Evolutionary conservation across 352 stramenopile genomes (phyloP).

Genomic region (Pythium dissotocum): DNA sequence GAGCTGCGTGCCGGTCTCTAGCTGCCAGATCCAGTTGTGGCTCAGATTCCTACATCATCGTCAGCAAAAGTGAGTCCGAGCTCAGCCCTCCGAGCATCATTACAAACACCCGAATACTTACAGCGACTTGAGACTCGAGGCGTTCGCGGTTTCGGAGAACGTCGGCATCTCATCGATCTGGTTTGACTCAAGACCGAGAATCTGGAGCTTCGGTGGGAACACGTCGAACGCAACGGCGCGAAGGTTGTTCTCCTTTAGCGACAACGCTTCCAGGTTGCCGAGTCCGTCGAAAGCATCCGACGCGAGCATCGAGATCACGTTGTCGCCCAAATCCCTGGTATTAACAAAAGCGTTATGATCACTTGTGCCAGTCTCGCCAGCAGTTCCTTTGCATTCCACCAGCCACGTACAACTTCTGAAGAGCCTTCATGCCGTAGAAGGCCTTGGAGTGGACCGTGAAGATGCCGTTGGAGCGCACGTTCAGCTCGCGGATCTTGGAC

Average conservation of each 20-base stretch:
- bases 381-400: too few relatives aligned
- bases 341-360: neutral
- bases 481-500: constrained; percentile 47
- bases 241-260: constrained; percentile 50
- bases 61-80: too few relatives aligned
- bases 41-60: constrained; percentile 50
- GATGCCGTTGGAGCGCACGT: constrained; percentile 54
- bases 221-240: constrained; percentile 41
- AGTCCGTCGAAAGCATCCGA: constrained; percentile 49
- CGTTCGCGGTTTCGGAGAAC: constrained; percentile 34
- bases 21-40: constrained; percentile 59
- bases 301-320: constrained; percentile 66
- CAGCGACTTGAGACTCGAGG: constrained; percentile 43
- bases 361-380: too few relatives aligned
- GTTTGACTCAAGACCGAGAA: constrained; percentile 54
- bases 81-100: too few relatives aligned
- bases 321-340: constrained; percentile 62
- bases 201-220: constrained; percentile 43
- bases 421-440: constrained; percentile 54
- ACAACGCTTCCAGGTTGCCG: constrained; percentile 41
- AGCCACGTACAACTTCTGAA: constrained; percentile 47
- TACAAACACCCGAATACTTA: constrained; percentile 28
- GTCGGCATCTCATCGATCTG: constrained; percentile 56
- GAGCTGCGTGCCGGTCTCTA: constrained; percentile 53
- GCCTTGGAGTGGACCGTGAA: constrained; percentile 56